Evolutionary conservation across 2,329 filamentous ascomycete species (phyloP).

Genomic region (Ascochyta fabae): DNA sequence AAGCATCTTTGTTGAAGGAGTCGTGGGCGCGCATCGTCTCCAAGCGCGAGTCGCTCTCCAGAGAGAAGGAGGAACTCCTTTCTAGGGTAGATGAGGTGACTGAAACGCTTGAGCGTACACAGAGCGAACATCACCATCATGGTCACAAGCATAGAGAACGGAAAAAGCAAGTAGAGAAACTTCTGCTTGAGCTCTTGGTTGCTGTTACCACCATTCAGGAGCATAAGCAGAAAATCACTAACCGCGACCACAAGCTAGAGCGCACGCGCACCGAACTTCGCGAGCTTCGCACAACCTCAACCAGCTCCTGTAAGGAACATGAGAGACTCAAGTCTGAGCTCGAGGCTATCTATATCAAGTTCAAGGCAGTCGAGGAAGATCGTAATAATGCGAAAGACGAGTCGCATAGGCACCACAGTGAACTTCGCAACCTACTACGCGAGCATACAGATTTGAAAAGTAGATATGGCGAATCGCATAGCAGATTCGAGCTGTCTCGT

Average conservation of each 20-base stretch:
- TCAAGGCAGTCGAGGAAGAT: constrained; percentile 28
- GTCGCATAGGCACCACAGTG: constrained; percentile 30
- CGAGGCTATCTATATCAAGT: constrained; percentile 22
- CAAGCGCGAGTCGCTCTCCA: constrained; percentile 33
- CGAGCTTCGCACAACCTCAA: constrained; percentile 20
- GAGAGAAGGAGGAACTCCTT: constrained; percentile 29
- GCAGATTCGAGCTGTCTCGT: constrained; percentile 30
- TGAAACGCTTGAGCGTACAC: constrained; percentile 32
- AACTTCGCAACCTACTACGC: constrained; percentile 27
- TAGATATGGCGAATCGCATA: constrained; percentile 24
- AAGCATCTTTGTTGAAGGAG: constrained; percentile 34
- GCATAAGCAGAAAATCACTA: constrained; percentile 33
- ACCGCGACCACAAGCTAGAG: constrained; percentile 29
- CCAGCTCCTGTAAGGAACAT: constrained; percentile 19
- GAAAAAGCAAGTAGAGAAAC: constrained; percentile 31
- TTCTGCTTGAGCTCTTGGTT: constrained; percentile 31
- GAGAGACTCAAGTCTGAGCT: constrained; percentile 29
- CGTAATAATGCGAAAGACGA: constrained; percentile 30
- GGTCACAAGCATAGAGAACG: constrained; percentile 29
- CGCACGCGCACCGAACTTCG: constrained; percentile 24
- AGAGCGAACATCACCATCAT: constrained; percentile 30
- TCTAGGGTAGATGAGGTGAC: constrained; percentile 29
- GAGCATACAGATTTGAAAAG: constrained; percentile 37
- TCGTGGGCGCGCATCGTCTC: constrained; percentile 33
- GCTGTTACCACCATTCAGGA: constrained; percentile 27